Evolutionary conservation across 2,329 filamentous ascomycete genomes (phyloP).

Genomic region (Cladorrhinum sp.): DNA sequence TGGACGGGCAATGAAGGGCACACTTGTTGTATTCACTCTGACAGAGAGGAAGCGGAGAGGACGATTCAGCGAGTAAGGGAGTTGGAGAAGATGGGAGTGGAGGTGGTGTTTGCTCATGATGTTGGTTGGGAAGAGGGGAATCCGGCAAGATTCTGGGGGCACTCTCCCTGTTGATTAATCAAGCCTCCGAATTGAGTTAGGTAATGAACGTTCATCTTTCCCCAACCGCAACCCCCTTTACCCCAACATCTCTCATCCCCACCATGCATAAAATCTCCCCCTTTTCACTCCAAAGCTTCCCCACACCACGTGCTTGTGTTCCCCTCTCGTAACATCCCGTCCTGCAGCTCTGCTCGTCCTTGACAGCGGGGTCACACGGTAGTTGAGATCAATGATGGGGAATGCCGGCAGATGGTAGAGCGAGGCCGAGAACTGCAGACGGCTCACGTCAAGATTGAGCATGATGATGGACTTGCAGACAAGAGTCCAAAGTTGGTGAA

Average conservation of each 20-base stretch:
- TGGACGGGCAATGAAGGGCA: conserved; percentile 44
- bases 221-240: not conserved
- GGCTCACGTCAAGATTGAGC: not conserved
- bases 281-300: not conserved
- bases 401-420: not conserved
- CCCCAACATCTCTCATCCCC: not conserved
- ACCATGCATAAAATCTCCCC: not conserved
- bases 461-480: not conserved
- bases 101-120: conserved; percentile 49
- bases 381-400: not conserved
- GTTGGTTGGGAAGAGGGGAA: conserved; percentile 36
- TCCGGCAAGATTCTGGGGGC: conserved; percentile 21
- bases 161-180: too few species aligned
- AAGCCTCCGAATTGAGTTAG: too few species aligned
- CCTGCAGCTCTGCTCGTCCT: not conserved
- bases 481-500: not conserved
- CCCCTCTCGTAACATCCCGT: not conserved
- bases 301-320: not conserved
- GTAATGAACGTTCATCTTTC: not conserved
- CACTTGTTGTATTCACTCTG: conserved; percentile 46
- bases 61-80: conserved; percentile 37
- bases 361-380: not conserved
- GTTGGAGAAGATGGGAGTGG: conserved; percentile 35
- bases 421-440: not conserved
- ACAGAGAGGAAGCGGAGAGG: conserved; percentile 40